Conservation (phyloP, 225 moss, liverwort and hornwort species). For the Marchantia paleacea region DNA sequence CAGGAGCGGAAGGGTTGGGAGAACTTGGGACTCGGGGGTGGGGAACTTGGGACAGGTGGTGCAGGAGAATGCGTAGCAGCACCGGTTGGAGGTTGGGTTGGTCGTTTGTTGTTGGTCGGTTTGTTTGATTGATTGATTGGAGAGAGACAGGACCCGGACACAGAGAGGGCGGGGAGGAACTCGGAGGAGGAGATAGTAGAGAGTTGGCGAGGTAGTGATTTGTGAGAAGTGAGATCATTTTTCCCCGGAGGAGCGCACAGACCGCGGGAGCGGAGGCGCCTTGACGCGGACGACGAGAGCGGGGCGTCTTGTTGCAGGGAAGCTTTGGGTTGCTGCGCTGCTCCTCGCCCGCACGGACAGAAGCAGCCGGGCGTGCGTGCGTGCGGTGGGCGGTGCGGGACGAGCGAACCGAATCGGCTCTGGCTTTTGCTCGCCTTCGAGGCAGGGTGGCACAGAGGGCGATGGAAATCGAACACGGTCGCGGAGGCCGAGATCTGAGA, state of each 20-base stretch:
- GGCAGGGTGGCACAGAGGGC: background rate
- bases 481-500: conserved; percentile 17
- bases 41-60: background rate
- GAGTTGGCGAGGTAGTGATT: background rate
- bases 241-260: background rate
- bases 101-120: background rate
- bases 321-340: conserved; percentile 8
- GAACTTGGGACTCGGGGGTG: background rate
- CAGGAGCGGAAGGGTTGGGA: background rate
- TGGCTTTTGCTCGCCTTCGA: background rate
- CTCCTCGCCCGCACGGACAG: conserved; percentile 10
- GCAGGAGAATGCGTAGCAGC: background rate
- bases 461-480: conserved; percentile 4
- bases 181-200: background rate
- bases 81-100: background rate
- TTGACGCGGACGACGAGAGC: background rate
- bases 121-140: background rate
- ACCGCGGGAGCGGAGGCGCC: conserved; percentile 1
- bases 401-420: conserved; percentile 4
- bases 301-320: background rate
- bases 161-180: background rate
- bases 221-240: background rate
- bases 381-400: conserved; percentile 13
- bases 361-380: background rate
- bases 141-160: no score